Evolutionary conservation across 1,284 basidiomycete genomes (phyloP).

Genomic region (Heterobasidion irregulare): DNA sequence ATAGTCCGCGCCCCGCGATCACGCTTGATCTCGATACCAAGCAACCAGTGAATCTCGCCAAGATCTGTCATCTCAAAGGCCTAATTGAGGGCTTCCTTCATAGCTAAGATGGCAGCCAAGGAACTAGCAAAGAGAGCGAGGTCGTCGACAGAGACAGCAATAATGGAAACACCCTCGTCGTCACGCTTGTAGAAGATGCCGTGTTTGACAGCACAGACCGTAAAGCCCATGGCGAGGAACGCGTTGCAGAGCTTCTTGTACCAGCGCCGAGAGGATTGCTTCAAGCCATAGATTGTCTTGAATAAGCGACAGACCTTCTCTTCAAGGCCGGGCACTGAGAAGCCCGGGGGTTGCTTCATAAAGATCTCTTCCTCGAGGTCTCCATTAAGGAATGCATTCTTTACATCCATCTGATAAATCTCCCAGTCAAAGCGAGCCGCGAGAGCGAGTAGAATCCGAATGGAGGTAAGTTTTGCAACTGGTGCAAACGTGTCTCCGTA

Average conservation of each 20-base stretch:
- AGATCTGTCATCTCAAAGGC: constrained; percentile 11
- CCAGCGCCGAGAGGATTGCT: constrained; percentile 16
- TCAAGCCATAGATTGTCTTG: constrained; percentile 18
- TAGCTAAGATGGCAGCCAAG: neutral
- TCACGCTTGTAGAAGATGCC: constrained; percentile 11
- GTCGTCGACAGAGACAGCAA: constrained; percentile 25
- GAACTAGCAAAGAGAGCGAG: constrained; percentile 12
- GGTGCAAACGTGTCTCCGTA: constrained; percentile 34
- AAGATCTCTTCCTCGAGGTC: constrained; percentile 22
- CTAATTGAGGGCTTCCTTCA: constrained; percentile 4
- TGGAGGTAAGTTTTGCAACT: constrained; percentile 23
- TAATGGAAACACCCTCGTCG: neutral
- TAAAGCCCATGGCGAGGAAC: constrained; percentile 11
- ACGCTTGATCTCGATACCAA: constrained; percentile 19
- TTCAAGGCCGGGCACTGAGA: neutral
- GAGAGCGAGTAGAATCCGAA: constrained; percentile 25
- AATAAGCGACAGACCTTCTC: constrained; percentile 12
- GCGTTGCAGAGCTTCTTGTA: constrained; percentile 14
- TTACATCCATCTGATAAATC: constrained; percentile 32
- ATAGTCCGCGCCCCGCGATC: constrained; percentile 12
- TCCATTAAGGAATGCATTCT: constrained; percentile 29
- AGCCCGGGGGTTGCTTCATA: constrained; percentile 24
- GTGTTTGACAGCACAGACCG: constrained; percentile 9
- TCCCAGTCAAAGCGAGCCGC: constrained; percentile 23
- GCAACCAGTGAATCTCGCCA: constrained; percentile 14